Base-by-base conservation (phyloP, 2,329 filamentous ascomycete genomes). In the Fusarium illudens region DNA sequence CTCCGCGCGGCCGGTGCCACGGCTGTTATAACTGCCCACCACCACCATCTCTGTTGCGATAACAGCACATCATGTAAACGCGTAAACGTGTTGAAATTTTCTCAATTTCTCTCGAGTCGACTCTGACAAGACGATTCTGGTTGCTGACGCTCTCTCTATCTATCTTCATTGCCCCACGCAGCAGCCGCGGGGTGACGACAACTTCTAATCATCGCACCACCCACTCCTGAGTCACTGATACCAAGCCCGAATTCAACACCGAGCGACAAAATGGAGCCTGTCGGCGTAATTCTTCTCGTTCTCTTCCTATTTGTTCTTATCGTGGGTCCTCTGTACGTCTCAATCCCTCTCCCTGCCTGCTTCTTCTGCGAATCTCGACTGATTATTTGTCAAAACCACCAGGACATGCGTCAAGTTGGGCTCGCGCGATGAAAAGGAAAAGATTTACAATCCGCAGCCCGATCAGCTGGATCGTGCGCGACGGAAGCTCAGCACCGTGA, bases 401-500 rank as follows among this genome's bases (percentile, higher is more conserved):
- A 74, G 71, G 27, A 68, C 58, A 39, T 73, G 71, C 34, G 56
- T 66, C 9, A 69, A 54, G 34, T 22, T 70, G 36, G 58, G 66
- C 20, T 60, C 60, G 2, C 64, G 68, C n/a, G 48, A 48, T 3
- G 46, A 49, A 25, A 49, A 46, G 8, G 50, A 63, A 57, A 67
- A 67, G 29, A 27, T 71, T 32, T 71, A 67, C 50, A 68, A 70
- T 32, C 66, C 70, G 6, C 58, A 72, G 17, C 70, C 67, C 12
- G 56, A 59, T 34, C 68, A 74, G 30, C 44, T 75, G 12, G 54
- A 66, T 17, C 51, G 70, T 37, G 76, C 76, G 1, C 73, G 74
- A 6, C 71, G 67, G 33, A 77, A 77, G 50, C 68, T 78, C 17
- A 75, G 64, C 48, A 69, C 72, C 15, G 76, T 78, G 13, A 73